These are phyloP conservation scores for Melanopsichium pennsylvanicum DNA, from an alignment of 1,284 basidiomycete species.

Conservation along the genomic window DNA sequence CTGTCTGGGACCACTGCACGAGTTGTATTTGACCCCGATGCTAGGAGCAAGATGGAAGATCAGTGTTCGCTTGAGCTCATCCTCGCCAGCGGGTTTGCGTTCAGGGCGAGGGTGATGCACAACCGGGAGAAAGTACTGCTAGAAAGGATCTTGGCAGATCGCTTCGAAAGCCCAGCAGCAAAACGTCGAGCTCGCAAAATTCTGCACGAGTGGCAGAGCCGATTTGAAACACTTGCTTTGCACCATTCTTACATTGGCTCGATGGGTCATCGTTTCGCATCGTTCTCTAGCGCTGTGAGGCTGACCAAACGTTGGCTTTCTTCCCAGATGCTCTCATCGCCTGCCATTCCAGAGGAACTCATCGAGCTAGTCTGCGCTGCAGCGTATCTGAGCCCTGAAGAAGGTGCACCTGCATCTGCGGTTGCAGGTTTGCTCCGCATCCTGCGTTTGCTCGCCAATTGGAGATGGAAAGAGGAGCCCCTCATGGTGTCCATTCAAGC, in stretches of 20 bases:
- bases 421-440: conserved; percentile 79
- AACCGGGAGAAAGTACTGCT: conserved; percentile 84
- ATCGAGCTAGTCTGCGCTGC: conserved; percentile 83
- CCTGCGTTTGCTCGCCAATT: conserved; percentile 76
- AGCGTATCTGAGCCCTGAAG: conserved; percentile 68
- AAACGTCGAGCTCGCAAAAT: conserved; percentile 74
- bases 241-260: conserved; percentile 86
- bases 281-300: conserved; percentile 83
- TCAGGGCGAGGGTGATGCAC: conserved; percentile 83
- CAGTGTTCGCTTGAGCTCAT: conserved; percentile 79
- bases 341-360: conserved; percentile 78
- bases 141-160: conserved; percentile 72
- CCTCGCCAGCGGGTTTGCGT: conserved; percentile 84
- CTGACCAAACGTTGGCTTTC: conserved; percentile 92
- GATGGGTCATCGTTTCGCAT: conserved; percentile 79
- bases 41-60: conserved; percentile 72
- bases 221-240: conserved; percentile 79
- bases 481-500: conserved; percentile 68
- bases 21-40: conserved; percentile 68
- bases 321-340: conserved; percentile 80
- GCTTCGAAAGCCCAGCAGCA: conserved; percentile 57
- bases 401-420: conserved; percentile 67
- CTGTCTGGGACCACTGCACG: conserved; percentile 67
- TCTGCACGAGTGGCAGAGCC: conserved; percentile 73
- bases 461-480: conserved; percentile 76